phyloP scores from a whole-genome alignment of 352 stramenopile genomes.

The Globisporangium alternatum region DNA sequence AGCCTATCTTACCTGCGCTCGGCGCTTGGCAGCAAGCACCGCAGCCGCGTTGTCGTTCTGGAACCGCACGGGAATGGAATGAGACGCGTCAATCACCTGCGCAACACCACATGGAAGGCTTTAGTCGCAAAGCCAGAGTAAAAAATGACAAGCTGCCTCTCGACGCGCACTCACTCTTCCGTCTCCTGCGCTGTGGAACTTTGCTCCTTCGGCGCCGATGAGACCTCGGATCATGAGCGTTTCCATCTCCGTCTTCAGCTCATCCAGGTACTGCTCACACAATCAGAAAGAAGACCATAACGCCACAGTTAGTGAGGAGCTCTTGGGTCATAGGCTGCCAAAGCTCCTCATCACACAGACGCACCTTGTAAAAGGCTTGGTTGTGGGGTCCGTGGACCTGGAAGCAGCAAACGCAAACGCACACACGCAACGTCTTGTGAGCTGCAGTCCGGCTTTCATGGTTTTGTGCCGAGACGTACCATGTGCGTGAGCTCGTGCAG shows the following conservation, averaged over 20 bases:
- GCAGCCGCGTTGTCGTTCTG: constrained; percentile 31
- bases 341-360: not conserved
- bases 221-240: constrained; percentile 49
- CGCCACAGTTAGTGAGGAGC: not conserved
- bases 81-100: constrained; percentile 6
- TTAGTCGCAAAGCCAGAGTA: not conserved
- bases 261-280: constrained; percentile 38
- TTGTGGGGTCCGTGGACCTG: constrained; percentile 56
- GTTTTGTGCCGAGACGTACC: constrained; percentile 17
- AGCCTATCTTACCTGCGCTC: constrained; percentile 27
- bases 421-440: not conserved
- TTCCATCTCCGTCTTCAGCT: constrained; percentile 62
- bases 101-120: not conserved
- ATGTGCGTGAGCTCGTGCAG: constrained; percentile 76
- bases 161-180: constrained; percentile 31
- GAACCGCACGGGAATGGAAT: constrained; percentile 20
- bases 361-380: constrained; percentile 53
- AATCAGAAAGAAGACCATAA: not conserved
- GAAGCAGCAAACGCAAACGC: constrained; percentile 3
- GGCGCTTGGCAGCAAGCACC: constrained; percentile 35
- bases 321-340: not conserved
- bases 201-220: constrained; percentile 37
- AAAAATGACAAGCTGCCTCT: not conserved
- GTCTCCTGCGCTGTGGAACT: constrained; percentile 39
- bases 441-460: not conserved